phyloP scores from a whole-genome alignment of 306 rosid genomes.

The Glycine tomentella region DNA sequence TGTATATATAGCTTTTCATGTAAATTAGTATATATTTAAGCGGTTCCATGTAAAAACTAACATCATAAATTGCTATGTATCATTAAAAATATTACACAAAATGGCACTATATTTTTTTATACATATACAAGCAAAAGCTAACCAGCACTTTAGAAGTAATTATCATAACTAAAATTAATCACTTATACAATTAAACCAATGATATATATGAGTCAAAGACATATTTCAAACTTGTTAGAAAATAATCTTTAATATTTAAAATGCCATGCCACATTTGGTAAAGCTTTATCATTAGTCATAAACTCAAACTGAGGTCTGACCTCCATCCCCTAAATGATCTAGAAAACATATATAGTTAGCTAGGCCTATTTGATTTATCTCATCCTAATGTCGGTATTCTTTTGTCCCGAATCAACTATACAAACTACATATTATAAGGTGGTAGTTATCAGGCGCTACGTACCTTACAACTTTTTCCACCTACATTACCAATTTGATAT shows the following conservation, averaged over 20 bases:
- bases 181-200: slow-evolving; percentile 3
- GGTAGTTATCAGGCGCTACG: slow-evolving; percentile 30
- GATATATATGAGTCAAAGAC: slow-evolving; percentile 28
- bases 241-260: slow-evolving; percentile 1
- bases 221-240: slow-evolving; percentile 8
- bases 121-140: neutral
- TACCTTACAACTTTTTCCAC: slow-evolving; percentile 41
- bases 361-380: slow-evolving; percentile 40
- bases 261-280: slow-evolving; percentile 31
- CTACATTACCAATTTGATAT: slow-evolving; percentile 39
- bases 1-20: neutral
- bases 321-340: slow-evolving; percentile 7
- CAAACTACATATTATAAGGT: slow-evolving; percentile 43
- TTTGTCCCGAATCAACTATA: no score
- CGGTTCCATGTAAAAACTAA: no score
- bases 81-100: neutral
- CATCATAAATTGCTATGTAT: neutral
- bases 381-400: no score
- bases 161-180: neutral
- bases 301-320: neutral
- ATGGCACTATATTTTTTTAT: neutral
- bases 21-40: neutral
- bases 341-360: slow-evolving; percentile 10
- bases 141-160: neutral
- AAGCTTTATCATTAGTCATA: slow-evolving; percentile 3